A percentile compares a stretch with the other conserved stretches of the same genome.
phyloP scores from a whole-genome alignment of 352 stramenopile species.

The Globisporangium parvum region DNA sequence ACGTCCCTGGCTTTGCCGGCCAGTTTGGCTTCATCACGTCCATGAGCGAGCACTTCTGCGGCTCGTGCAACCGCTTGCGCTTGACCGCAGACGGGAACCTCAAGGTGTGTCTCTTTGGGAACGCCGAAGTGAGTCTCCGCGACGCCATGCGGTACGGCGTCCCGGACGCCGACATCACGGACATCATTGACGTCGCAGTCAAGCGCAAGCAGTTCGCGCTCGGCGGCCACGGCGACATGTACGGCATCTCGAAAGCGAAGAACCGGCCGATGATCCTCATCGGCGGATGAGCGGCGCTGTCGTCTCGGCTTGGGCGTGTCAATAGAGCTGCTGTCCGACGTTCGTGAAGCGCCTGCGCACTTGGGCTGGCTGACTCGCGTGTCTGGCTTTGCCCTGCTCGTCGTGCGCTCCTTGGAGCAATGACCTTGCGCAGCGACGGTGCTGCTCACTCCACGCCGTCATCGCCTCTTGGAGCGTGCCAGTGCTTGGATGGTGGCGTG shows the following conservation, averaged over 20 bases:
- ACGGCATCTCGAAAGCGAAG: constrained; percentile 85
- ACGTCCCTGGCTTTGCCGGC: constrained; percentile 53
- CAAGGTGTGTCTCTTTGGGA: constrained; percentile 96
- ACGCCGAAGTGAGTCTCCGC: constrained; percentile 90
- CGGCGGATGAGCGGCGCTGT: constrained; percentile 94
- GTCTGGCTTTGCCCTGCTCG: no score
- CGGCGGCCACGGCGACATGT: constrained; percentile 93
- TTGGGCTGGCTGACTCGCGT: no score
- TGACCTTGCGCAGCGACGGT: no score
- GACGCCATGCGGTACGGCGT: constrained; percentile 86
- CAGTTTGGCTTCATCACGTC: constrained; percentile 95
- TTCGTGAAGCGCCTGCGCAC: no score
- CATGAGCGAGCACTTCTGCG: constrained; percentile 98
- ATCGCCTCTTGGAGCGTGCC: no score
- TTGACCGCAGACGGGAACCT: constrained; percentile 94
- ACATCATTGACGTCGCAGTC: constrained; percentile 88
- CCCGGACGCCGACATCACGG: constrained; percentile 76
- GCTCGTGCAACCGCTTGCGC: constrained; percentile 94
- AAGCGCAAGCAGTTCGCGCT: constrained; percentile 92
- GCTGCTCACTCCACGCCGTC: no score
- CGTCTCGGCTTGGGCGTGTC: no score
- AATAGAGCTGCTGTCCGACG: no score
- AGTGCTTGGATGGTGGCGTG: no score
- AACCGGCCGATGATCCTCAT: constrained; percentile 98
- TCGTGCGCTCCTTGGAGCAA: no score